These are phyloP conservation scores for Boletus subcaerulescens DNA, from an alignment of 768 basidiomycete species.

Conservation along the genomic window DNA sequence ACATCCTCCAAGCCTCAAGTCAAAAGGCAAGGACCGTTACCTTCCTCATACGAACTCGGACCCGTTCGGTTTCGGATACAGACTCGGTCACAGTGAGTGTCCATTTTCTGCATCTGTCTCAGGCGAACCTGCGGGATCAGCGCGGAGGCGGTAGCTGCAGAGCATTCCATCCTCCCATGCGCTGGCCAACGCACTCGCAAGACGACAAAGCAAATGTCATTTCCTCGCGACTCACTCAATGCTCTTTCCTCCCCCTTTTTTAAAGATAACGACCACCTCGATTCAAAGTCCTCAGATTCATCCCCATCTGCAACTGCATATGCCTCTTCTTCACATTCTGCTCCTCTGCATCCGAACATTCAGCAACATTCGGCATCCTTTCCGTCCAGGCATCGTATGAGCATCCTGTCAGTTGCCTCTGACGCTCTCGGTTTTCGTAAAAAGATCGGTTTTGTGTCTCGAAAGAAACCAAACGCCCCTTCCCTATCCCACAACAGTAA, in stretches of 20 bases:
- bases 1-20: not conserved
- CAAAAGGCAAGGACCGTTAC: slow-evolving; percentile 18
- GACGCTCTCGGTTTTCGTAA: slow-evolving; percentile 45
- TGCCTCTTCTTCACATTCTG: slow-evolving; percentile 9
- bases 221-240: slow-evolving; percentile 6
- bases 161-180: not conserved
- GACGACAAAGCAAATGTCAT: not conserved
- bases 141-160: not conserved
- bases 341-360: slow-evolving; percentile 2
- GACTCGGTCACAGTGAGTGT: slow-evolving; percentile 15
- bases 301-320: slow-evolving; percentile 13
- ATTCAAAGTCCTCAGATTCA: slow-evolving; percentile 12
- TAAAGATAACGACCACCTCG: slow-evolving; percentile 19
- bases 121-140: not conserved
- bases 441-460: slow-evolving; percentile 40
- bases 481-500: slow-evolving; percentile 33
- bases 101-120: not conserved
- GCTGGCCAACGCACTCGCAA: slow-evolving; percentile 2
- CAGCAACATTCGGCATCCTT: slow-evolving; percentile 5
- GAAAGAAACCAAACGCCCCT: slow-evolving; percentile 36
- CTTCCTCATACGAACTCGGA: slow-evolving; percentile 1
- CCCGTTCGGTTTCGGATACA: slow-evolving; percentile 1
- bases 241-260: not conserved
- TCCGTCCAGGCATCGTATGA: slow-evolving; percentile 38
- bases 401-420: slow-evolving; percentile 52